These are phyloP conservation scores for Neurospora tetrasperma DNA, from an alignment of 495 filamentous ascomycete species.

Conservation along the genomic window DNA sequence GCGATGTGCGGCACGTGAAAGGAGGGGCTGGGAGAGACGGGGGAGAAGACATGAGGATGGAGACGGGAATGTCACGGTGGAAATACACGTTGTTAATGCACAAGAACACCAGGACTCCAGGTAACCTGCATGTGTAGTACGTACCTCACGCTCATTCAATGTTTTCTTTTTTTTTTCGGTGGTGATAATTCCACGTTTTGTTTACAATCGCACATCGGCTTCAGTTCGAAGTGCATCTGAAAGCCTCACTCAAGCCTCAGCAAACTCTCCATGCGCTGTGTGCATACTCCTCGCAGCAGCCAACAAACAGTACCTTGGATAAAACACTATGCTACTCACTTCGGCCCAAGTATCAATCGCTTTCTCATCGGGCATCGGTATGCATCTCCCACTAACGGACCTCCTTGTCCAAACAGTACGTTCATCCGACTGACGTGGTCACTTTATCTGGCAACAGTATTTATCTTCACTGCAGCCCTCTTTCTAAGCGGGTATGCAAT, in stretches of 20 bases:
- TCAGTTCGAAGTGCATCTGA: neutral
- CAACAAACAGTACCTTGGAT: neutral
- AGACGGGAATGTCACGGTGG: neutral
- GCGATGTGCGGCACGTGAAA: neutral
- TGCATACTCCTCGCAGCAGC: neutral
- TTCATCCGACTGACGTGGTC: neutral
- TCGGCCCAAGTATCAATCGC: constrained; percentile 43
- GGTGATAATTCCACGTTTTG: neutral
- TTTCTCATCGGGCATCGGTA: constrained; percentile 40
- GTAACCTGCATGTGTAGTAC: neutral
- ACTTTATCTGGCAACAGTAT: constrained; percentile 19
- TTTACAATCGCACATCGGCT: neutral
- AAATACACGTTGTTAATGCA: neutral
- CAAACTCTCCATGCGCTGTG: neutral
- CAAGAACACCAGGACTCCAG: neutral
- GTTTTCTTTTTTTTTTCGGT: neutral
- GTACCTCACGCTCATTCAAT: neutral
- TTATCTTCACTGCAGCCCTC: constrained; percentile 41
- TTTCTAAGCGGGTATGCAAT: constrained; percentile 44
- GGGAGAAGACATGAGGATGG: neutral
- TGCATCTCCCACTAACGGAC: constrained; percentile 7
- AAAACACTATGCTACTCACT: constrained; percentile 39
- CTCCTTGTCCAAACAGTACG: neutral
- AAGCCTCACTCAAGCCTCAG: neutral
- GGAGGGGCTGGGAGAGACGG: neutral